Evolutionary conservation across 2,329 filamentous ascomycete species (phyloP), one percentile per base, ranked within the genome.

Genomic region (Xylaria arbuscula): DNA sequence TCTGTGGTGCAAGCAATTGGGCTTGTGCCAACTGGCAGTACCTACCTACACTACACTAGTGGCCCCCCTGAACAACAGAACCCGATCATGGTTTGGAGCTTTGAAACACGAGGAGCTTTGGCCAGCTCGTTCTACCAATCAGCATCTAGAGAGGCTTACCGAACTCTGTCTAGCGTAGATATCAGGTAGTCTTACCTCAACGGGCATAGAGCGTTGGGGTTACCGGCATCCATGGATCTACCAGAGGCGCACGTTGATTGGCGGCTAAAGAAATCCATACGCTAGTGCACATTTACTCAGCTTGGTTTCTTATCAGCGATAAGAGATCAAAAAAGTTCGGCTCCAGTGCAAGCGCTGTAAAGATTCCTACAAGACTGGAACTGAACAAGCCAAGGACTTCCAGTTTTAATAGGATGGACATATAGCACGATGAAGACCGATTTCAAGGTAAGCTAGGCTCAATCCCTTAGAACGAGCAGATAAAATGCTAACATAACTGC

Each of bases 371-470:
- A 24, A 51, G 48, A 53, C 40, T n/a, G n/a, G n/a, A 54, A n/a
- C 3, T 36, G 36, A 53, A 28, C 38, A 59, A 24, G 22, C 40
- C 42, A 63, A 15, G 47, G 36, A 45, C 47, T 19, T n/a, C n/a
- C n/a, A 6, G 10, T 28, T 64, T 48, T 6, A 62, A 63, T 57
- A 73, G 56, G 36, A 75, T 74, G 73, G 69, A 40, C 63, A 72
- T 73, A 71, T 67, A 71, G 76, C 81, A 80, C 82, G 80, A 99
- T 99, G 96, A 99, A 98, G 92, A 98, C 94, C 74, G 95, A 98
- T 83, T 99, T 98, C 82, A 97, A 96, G 90, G 95, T 97, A 83
- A 71, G 5, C 81, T 13, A 3, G n/a, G 28, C 22, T 28, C 56
- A 5, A 13, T 19, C 13, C 36, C 19, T 5, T 34, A 19, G 40